Evolutionary conservation across 2,329 filamentous ascomycete genomes (phyloP), one percentile per base, ranked within the genome.

Genomic region (Pseudogymnoascus sp.): DNA sequence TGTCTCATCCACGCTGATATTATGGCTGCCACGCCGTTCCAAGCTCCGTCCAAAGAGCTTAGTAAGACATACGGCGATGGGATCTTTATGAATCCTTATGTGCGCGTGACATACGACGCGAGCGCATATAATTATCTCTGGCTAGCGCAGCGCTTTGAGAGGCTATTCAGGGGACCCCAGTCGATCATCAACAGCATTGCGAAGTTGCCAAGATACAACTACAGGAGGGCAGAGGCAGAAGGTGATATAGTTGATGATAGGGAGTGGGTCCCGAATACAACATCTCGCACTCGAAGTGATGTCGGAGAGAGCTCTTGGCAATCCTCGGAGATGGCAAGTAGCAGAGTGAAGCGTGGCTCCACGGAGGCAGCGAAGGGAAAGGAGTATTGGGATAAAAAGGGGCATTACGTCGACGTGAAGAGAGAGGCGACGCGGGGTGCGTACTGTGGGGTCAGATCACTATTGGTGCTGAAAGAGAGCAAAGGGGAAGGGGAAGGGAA

Each of bases 81-180:
- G 1, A 86, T 90, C 61, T 91, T 84, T 70, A 84, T 91, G 78
- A 92, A 92, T 70, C 89, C 89, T 0, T 91, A 84, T 70, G 82
- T 92, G 46, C 84, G 89, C 16, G 87, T 90, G 4, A 85, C 89
- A 1, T 91, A 92, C 72, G 81, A 83, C 56, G 74, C 78, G 31
- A 71, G 71, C 3, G 84, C 85, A 0, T 78, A 89, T 7, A 75
- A 76, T 0, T 87, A 84, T 82, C 77, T 91, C 1, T 75, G 78
- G 1, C 74, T 86, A 28, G 82, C 83, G 4, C 82, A 84, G 64
- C 83, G 85, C 11, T 87, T 89, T 69, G 89, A 92, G 73, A 78
- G 84, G 4, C 77, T 91, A 0, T 86, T 89, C 66, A 78, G 79
- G 0, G 73, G 82, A 3, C 78, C 84, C 2, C 87, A 91, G 69